Base-by-base conservation (phyloP, 2,329 filamentous ascomycete genomes). In the Fusarium musae region DNA sequence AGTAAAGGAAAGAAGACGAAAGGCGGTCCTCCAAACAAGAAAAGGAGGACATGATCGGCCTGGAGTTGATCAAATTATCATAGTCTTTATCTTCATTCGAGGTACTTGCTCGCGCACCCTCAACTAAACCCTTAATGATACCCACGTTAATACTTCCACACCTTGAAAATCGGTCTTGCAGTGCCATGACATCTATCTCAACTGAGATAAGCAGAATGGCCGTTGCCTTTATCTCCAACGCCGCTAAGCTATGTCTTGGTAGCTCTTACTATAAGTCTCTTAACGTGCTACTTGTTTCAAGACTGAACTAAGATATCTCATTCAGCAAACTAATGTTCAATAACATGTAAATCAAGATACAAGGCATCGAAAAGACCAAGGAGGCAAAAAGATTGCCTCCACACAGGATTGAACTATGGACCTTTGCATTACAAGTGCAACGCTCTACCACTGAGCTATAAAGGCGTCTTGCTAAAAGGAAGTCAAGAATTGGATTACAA, bases 401-500 rank as follows among this genome's bases (percentile, higher is more conserved):
- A 67, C 71, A 73, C 71, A 56, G 71, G 67, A 70, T 73, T 73
- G 71, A 73, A 73, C 70, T 59, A 73, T 73, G 70, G 70, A 73
- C 70, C 70, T 73, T 73, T 66, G 70, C 70, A 73, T 73, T 73
- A 73, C 70, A 73, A 73, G 70, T 73, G 70, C 70, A 66, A 73
- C 70, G 70, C 70, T 73, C 65, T 73, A 73, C 70, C 70, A 70
- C 70, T 73, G 70, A 73, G 70, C 70, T 73, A 73, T 71, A 72
- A 54, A 67, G 69, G 69, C 69, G n/a, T 9, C 44, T 69, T 21
- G 16, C 4, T 39, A 26, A 13, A 13, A 19, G 3, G 1, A 8
- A 2, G 2, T 19, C 10, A 10, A 21, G 2, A 12, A 49, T 21
- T 28, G 6, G 23, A n/a, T 5, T 13, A 26, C 6, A 62, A 46